Evolutionary conservation across 164 flowering plant genomes (phyloP), one percentile per base, ranked within the genome.

Genomic region (Sedum album): DNA sequence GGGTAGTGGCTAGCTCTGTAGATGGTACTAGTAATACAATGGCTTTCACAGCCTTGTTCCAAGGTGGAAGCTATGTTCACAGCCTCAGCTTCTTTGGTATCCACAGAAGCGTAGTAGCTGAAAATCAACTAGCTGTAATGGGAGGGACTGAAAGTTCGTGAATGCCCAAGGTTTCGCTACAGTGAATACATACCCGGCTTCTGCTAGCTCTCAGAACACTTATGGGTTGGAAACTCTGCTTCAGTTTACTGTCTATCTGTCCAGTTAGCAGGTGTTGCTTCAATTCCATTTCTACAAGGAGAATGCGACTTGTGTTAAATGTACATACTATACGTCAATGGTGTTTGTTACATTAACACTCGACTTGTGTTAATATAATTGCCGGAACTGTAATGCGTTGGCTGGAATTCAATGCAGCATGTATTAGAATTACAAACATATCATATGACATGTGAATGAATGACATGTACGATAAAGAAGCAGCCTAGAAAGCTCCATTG

Each of bases 81-180:
- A 64, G 66, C 31, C 38, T 64, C 23, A 64, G 80, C 28, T 76
- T 88, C 25, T 84, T 82, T 28, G 93, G 93, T 51, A 82, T 83
- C 11, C 72, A 81, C 28, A 48, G 73, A 69, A 70, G 64, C 0
- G 82, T 72, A 44, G 79, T 64, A 26, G 17, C 72, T 1, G 86
- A 80, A 74, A 81, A 84, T 31, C 88, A 85, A 66, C 51, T 85
- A 18, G 85, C 85, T 2, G 77, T 87, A 0, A 80, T 64, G 66
- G 89, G 92, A 14, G 88, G 92, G 2, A 76, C 76, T 6, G 92
- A 2, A 81, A 78, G 81, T 83, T 71, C 48, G 26, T 65, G 30
- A 70, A 72, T 13, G 76, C 76, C 3, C 70, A 72, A 69, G 85
- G 85, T 1, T 82, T 77, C 72, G 83, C 85, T 77, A 64, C 66